A percentile compares a stretch with the other conserved stretches of the same genome.
phyloP scores from a whole-genome alignment of 140 eudicot genomes.

The Anethum foeniculum region DNA sequence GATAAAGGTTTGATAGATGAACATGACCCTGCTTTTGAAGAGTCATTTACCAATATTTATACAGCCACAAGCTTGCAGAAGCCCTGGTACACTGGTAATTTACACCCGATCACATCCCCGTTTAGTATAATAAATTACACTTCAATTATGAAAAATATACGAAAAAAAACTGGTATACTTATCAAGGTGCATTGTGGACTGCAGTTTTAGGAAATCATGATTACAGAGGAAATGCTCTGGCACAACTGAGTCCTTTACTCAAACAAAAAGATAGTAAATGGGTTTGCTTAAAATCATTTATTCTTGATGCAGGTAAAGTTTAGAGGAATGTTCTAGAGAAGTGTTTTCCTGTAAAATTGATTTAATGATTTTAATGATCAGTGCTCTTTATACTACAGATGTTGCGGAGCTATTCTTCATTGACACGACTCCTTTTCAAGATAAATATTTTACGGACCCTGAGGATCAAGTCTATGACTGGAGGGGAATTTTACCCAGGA shows the following conservation, averaged over 20 bases:
- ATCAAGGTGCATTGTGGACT: not conserved
- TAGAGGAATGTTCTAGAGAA: not conserved
- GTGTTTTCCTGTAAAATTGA: not conserved
- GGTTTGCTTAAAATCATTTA: slow-evolving; percentile 26
- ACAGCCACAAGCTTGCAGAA: slow-evolving; percentile 17
- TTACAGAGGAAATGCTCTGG: slow-evolving; percentile 10
- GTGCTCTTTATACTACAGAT: slow-evolving; percentile 7
- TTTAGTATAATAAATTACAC: not conserved
- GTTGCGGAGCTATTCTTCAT: slow-evolving; percentile 28
- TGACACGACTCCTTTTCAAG: slow-evolving; percentile 33
- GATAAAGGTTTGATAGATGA: slow-evolving; percentile 13
- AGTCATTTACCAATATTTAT: slow-evolving; percentile 18
- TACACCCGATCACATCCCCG: not conserved
- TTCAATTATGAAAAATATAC: not conserved
- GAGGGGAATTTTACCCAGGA: slow-evolving; percentile 26
- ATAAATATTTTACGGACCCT: slow-evolving; percentile 24
- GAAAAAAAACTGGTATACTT: not conserved
- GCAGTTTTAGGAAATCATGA: slow-evolving; percentile 15
- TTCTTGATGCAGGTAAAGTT: slow-evolving; percentile 23
- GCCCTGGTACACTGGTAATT: slow-evolving; percentile 21
- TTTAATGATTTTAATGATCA: not conserved
- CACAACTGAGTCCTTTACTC: slow-evolving; percentile 25
- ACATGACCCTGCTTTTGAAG: slow-evolving; percentile 12
- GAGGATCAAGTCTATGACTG: slow-evolving; percentile 29
- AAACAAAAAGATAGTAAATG: slow-evolving; percentile 21